Evolutionary conservation across 75 land plant genomes (phyloP), one percentile per base, ranked within the genome.

Genomic region (Chamaecyparis obtusa): DNA sequence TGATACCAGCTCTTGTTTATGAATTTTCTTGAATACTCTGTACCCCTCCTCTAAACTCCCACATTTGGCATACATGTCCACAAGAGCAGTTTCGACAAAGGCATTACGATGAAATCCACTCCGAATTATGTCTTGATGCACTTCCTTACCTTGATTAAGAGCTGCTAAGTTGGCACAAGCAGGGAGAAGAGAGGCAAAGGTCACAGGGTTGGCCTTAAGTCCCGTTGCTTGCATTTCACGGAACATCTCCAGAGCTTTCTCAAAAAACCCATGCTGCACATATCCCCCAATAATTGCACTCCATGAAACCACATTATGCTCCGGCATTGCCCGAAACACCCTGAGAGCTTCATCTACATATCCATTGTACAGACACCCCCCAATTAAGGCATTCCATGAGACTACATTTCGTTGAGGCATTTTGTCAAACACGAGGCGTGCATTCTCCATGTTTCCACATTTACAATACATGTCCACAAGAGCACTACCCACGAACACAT

Each of bases 31-130:
- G 57, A 89, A 88, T 10, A 88, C 90, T 51, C 84, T 36, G 44
- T 67, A 76, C 21, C 86, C 90, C 84, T 88, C 89, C 56, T 88
- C 86, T 39, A 88, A 24, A 41, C 89, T 88, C 64, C 90, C 90
- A 87, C 89, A 88, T 88, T 88, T 89, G 5, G 86, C 86, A 84
- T 87, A 89, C 90, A 89, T 89, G 89, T 85, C 85, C 39, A 88
- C 72, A 64, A 88, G 88, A 5, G 88, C 51, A 48, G 64, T 88
- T 21, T 48, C 88, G 14, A 88, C 46, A 39, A 57, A 51, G 56
- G 11, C 72, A 43, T 86, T 75, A 41, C 64, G 75, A 27, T 86
- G 76, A 85, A 88, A 86, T 48, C 87, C 88, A 35, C 87, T 30
- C 87, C 84, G 39, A 27, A 54, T 37, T 79, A 87, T 87, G 30